phyloP scores from a whole-genome alignment of 2,329 filamentous ascomycete species.

The Claviceps digitariae region DNA sequence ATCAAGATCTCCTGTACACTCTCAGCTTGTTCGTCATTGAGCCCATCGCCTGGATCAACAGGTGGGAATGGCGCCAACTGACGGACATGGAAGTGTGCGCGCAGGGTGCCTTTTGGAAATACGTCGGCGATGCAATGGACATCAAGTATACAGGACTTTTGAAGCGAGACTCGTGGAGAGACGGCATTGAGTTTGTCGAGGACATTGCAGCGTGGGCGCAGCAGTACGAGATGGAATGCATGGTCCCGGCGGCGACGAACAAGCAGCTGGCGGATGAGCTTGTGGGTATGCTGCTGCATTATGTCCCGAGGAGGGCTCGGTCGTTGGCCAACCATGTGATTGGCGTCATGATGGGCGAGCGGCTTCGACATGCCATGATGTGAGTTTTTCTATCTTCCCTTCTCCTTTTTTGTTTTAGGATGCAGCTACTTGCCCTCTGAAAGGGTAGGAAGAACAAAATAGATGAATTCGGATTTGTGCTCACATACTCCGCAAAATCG shows the following conservation, averaged over 20 bases:
- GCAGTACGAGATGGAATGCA: neutral
- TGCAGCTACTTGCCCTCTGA: neutral
- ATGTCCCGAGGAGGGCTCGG: neutral
- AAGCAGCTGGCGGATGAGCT: conserved; percentile 1
- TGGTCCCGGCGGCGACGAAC: conserved; percentile 1
- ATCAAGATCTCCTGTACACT: conserved; percentile 26
- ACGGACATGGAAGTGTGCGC: conserved; percentile 57
- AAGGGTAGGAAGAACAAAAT: neutral
- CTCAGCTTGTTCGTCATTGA: conserved; percentile 49
- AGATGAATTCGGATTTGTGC: neutral
- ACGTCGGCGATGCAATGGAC: conserved; percentile 42
- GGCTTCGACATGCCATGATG: conserved; percentile 2
- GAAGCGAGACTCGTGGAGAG: conserved; percentile 2
- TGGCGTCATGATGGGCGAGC: conserved; percentile 1
- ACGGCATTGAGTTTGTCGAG: conserved; percentile 2
- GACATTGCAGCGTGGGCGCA: conserved; percentile 1
- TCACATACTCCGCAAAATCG: neutral
- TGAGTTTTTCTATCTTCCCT: too few species aligned
- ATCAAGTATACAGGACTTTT: conserved; percentile 15
- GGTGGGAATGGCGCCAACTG: conserved; percentile 57
- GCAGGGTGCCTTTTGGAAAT: conserved; percentile 56
- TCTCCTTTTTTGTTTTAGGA: too few species aligned
- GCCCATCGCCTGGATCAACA: conserved; percentile 47
- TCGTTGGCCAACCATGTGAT: neutral
- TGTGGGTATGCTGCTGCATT: neutral